Base-by-base conservation (phyloP, 73 alveolate species). In the Durusdinium trenchii region DNA sequence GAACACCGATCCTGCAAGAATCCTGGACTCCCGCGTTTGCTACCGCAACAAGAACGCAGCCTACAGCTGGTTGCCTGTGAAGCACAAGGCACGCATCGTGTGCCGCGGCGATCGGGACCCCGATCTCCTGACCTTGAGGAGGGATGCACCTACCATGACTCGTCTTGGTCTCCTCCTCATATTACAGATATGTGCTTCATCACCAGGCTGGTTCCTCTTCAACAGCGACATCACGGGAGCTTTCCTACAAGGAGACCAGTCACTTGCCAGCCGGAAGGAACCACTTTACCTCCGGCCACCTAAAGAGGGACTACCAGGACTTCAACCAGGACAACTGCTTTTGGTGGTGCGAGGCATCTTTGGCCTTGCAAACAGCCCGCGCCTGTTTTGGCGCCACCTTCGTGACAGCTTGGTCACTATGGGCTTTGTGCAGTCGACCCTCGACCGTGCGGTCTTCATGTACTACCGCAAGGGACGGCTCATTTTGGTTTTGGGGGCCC, bases 41-140 rank as follows among this genome's bases (percentile, higher is more conserved):
- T 92, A 92, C 79, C 45, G 91, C 30, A 92, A 92, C 64, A 91
- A 64, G 89, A 91, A 91, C 35, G 97, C 87, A 0, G 86, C 86
- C 35, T 42, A 14, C 45, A 82, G 83, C 5, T 54, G 82, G 83
- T 9, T 86, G 47, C 95, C 86, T 26, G 2, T 62, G 57, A 64
- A 60, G 86, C 52, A 50, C 40, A 89, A 89, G 96, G 96, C 96
- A 1, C 30, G 96, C 23, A 18, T 89, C 4, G 96, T 89, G 3
- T 28, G 83, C 51, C 71, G 85, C 42, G 96, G 96, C 30, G 83
- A 62, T 51, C 30, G 51, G 6, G 96, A 89, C 71, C 96, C 95
- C 0, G 86, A 89, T n/a, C 46, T 89, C 2, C 32, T 36, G 36
- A 46, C 85, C 2, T 38, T 89, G 96, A 0, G 86, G 40, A 47